Percentiles rank a stretch among this genome's conserved stretches.
Conservation (phyloP, 1,139 yeast genomes). For the Schizosaccharomyces versatilis region DNA sequence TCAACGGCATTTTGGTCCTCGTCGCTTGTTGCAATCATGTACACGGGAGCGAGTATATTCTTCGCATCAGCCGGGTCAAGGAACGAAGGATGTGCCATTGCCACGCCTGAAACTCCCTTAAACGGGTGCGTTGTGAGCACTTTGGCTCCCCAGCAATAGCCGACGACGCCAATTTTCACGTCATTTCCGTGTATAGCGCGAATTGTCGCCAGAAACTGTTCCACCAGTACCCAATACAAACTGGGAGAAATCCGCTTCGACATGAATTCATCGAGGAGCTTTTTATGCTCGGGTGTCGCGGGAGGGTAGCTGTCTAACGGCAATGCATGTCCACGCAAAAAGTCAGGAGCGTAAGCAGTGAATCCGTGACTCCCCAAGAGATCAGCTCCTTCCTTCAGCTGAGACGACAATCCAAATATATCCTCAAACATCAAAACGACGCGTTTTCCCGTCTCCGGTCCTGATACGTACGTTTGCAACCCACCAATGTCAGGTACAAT, state of each 20-base stretch:
- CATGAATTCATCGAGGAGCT: conserved; percentile 4
- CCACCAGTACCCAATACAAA: conserved; percentile 6
- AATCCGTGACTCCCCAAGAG: conserved; percentile 11
- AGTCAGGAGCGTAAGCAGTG: conserved; percentile 13
- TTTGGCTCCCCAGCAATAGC: conserved; percentile 13
- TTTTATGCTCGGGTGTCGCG: conserved; percentile 6
- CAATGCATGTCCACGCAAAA: conserved; percentile 12
- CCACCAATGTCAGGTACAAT: conserved; percentile 6
- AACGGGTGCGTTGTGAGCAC: conserved; percentile 11
- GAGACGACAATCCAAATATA: conserved; percentile 12
- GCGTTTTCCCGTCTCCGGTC: conserved; percentile 1
- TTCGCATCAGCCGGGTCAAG: conserved; percentile 12
- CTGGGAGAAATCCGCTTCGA: conserved; percentile 4
- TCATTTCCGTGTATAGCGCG: conserved; percentile 6
- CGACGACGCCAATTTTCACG: conserved; percentile 10
- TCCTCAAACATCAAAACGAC: conserved; percentile 7
- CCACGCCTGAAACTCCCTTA: conserved; percentile 9
- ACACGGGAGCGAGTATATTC: conserved; percentile 12
- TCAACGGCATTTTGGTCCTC: conserved; percentile 10
- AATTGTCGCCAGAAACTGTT: conserved; percentile 5
- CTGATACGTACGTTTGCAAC: conserved; percentile 6
- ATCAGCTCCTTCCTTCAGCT: conserved; percentile 13
- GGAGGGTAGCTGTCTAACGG: conserved; percentile 4
- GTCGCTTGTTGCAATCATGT: conserved; percentile 11
- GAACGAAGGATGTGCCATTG: conserved; percentile 12